These are phyloP conservation scores for Mixia osmundae DNA, from an alignment of 1,284 basidiomycete genomes.

Conservation along the genomic window DNA sequence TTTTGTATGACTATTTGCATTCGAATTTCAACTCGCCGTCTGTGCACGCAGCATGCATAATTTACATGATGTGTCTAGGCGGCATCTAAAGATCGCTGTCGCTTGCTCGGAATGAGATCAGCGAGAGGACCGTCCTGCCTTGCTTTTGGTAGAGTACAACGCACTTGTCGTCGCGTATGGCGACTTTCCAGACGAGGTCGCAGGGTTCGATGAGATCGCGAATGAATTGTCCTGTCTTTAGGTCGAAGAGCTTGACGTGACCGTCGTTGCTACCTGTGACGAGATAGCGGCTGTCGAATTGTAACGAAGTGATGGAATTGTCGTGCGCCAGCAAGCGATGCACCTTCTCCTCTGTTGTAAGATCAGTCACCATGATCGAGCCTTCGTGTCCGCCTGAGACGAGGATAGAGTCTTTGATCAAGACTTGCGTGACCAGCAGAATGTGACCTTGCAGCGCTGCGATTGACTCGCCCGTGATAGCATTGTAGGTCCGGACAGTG, in stretches of 20 bases:
- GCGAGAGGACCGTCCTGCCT: conserved; percentile 72
- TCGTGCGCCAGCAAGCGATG: conserved; percentile 45
- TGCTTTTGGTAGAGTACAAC: conserved; percentile 60
- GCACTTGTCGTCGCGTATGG: conserved; percentile 49
- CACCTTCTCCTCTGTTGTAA: conserved; percentile 32
- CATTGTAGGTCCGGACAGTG: conserved; percentile 72
- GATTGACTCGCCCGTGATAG: conserved; percentile 47
- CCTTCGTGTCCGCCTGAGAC: conserved; percentile 86
- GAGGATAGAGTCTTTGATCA: conserved; percentile 45
- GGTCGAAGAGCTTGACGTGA: conserved; percentile 58
- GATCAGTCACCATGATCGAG: conserved; percentile 67
- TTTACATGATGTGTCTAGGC: too few species aligned
- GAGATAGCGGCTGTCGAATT: conserved; percentile 55
- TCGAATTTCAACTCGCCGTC: too few species aligned
- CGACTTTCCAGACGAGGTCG: conserved; percentile 69
- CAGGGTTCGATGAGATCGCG: conserved; percentile 49
- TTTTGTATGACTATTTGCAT: too few species aligned
- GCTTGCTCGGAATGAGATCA: conserved; percentile 23
- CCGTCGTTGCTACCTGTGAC: conserved; percentile 66
- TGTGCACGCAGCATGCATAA: too few species aligned
- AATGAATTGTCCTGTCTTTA: conserved; percentile 34
- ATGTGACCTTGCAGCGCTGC: conserved; percentile 83
- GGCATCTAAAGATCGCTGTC: too few species aligned
- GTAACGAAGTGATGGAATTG: conserved; percentile 69
- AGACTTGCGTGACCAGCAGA: conserved; percentile 77